Evolutionary conservation across 345 rosid genomes (phyloP).

Genomic region (Gossypium arboreum): DNA sequence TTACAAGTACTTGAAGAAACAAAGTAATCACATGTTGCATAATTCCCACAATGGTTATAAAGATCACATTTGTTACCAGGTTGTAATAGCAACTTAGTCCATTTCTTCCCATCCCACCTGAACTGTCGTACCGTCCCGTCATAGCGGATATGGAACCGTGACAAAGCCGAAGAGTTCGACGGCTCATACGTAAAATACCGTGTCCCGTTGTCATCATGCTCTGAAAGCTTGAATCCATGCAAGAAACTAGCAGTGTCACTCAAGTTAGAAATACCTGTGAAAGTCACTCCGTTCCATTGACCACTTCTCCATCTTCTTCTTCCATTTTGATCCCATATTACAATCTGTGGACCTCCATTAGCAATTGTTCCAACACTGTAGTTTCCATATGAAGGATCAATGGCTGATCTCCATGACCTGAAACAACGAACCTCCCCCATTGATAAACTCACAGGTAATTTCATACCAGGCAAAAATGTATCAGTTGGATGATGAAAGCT

Average conservation of each 20-base stretch:
- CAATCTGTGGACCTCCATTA: conserved; percentile 60
- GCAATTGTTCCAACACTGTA: conserved; percentile 55
- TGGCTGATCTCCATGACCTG: conserved; percentile 52
- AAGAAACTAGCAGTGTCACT: conserved; percentile 19
- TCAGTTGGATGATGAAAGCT: conserved; percentile 64
- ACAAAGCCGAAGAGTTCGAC: conserved; percentile 22
- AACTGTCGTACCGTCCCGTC: conserved; percentile 54
- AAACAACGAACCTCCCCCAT: conserved; percentile 39
- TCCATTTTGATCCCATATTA: conserved; percentile 43
- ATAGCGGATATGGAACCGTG: conserved; percentile 47
- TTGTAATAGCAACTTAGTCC: conserved; percentile 40
- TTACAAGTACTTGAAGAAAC: conserved; percentile 33
- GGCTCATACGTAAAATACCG: conserved; percentile 53
- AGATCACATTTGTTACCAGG: conserved; percentile 59
- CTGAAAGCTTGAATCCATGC: conserved; percentile 51
- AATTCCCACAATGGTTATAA: conserved; percentile 72
- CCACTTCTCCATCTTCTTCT: conserved; percentile 77
- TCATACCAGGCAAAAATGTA: conserved; percentile 56
- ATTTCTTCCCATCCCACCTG: conserved; percentile 46
- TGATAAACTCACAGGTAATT: conserved; percentile 34
- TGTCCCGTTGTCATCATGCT: conserved; percentile 33
- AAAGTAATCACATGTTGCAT: conserved; percentile 43
- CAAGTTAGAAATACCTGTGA: conserved; percentile 58
- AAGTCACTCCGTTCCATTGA: conserved; percentile 51
- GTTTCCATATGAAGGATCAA: conserved; percentile 62